Base-by-base conservation (phyloP, 495 filamentous ascomycete species). In the Penicillium simplicissimum region DNA sequence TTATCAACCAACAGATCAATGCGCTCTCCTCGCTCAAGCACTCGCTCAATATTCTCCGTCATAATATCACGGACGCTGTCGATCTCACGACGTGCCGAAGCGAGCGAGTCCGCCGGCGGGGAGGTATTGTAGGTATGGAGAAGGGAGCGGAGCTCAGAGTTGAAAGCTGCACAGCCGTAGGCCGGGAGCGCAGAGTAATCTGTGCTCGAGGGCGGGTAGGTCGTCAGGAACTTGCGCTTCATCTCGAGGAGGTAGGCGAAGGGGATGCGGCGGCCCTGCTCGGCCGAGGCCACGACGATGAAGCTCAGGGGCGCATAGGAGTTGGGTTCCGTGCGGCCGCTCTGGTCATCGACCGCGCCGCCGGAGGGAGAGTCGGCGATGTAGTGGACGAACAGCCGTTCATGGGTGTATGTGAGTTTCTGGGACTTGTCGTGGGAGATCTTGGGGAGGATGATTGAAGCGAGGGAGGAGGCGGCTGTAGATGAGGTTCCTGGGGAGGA, bases 1-100 rank as follows among this genome's bases (percentile, higher is more conserved):
- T 98, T 99, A 71, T 98, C 93, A 34, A 99, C 93, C 57, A 99
- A 79, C 70, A 97, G 70, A 81, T 97, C 93, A 66, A 99, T 97
- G 65, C 93, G 82, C 82, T 97, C 95, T 17, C 95, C 95, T 3
- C 95, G 80, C 84, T 99, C 95, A 51, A 99, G 74, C 67, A 99
- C 85, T 57, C 93, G 82, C 84, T 99, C 95, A 66, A 99, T 99
- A 76, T 98, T 99, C 79, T 96, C 87, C 56, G 93, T 97, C 95
- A 99, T 99, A 71, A 99, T 96, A 34, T 93, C 92, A 48, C 89
- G 81, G 43, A 96, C 95, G 63, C 90, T 91, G 58, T 96, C 93
- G 66, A 99, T 97, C 79, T 98, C 96, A 31, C 83, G 79, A 71
- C 90, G 88, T 34, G 88, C 93, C 56, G 89, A 93, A 38, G 82